Evolutionary conservation across 2,329 filamentous ascomycete genomes (phyloP).

Genomic region (Lasiodiplodia theobromae): DNA sequence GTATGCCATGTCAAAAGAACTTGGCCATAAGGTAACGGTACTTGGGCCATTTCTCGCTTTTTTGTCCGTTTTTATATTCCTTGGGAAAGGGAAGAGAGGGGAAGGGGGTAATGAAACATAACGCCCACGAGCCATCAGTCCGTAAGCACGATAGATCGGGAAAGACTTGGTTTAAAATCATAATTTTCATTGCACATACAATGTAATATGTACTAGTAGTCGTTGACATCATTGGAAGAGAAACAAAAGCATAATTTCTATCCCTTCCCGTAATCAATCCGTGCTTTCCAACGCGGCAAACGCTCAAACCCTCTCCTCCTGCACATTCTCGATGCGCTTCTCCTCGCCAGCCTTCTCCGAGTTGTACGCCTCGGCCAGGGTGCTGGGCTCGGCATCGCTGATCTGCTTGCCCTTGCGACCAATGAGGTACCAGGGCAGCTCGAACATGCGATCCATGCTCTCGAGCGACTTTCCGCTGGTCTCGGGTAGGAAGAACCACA

Average conservation of each 20-base stretch:
- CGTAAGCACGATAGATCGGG: no score
- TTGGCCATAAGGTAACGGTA: no score
- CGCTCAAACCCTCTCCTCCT: constrained; percentile 15
- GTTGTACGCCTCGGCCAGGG: constrained; percentile 22
- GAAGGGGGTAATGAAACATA: no score
- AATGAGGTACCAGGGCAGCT: constrained; percentile 77
- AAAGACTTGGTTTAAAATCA: neutral
- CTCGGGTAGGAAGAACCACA: constrained; percentile 76
- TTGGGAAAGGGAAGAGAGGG: no score
- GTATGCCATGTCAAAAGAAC: no score
- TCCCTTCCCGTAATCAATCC: neutral
- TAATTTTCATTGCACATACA: neutral
- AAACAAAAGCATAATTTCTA: neutral
- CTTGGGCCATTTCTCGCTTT: no score
- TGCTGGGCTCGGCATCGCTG: constrained; percentile 13
- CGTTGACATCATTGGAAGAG: neutral
- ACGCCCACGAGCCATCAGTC: no score
- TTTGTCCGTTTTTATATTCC: no score
- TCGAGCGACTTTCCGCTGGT: constrained; percentile 69
- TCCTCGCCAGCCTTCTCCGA: constrained; percentile 6
- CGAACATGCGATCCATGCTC: constrained; percentile 75
- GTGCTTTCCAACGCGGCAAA: neutral
- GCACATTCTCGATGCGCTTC: constrained; percentile 11
- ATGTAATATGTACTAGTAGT: neutral
- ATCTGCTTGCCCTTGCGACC: constrained; percentile 53